Base-by-base conservation (phyloP, 2,329 filamentous ascomycete genomes). In the Epichloe bromicola region DNA sequence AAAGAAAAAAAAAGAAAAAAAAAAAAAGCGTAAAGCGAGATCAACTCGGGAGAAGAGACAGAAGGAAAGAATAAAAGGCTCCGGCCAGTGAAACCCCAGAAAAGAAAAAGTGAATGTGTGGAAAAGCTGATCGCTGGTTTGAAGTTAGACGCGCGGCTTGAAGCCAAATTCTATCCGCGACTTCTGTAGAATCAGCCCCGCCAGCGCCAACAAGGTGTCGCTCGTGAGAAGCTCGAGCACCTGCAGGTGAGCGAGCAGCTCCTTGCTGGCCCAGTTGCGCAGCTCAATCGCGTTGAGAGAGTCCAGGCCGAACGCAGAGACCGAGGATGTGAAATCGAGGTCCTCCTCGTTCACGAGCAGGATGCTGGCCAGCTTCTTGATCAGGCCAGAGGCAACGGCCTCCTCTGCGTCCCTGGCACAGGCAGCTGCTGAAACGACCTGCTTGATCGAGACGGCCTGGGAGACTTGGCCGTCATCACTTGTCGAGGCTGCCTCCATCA, bases 181-280 rank as follows among this genome's bases (percentile, higher is more conserved):
- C 55, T 63, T 63, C 42, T 58, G 57, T 48, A 64, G 46, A 17
- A 62, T 56, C 43, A 61, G 43, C 6, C 48, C 55, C 14, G 59
- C 55, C 50, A 62, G 43, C 48, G 61, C 59, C 3, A 46, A 46
- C 40, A 62, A 43, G 15, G 68, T 72, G 2, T 74, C 74, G 57
- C 73, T 76, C 10, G 70, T 74, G 38, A 79, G 61, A 53, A 80
- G 60, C 58, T 80, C 76, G 53, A 80, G 60, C 0, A 80, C 75
- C 61, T 79, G 74, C 58, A 79, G 57, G 50, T 73, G 59, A 3
- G 54, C 54, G 67, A 33, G 66, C 8, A 62, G 50, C 60, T 74
- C 71, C 51, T 71, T 68, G 14, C 70, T 71, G 49, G 75, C 71
- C 64, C 71, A 75, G 61, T 74, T 75, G 19, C 73, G 70, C 49